Base-by-base conservation (phyloP, 164 flowering plant genomes). In the Vitis riparia region DNA sequence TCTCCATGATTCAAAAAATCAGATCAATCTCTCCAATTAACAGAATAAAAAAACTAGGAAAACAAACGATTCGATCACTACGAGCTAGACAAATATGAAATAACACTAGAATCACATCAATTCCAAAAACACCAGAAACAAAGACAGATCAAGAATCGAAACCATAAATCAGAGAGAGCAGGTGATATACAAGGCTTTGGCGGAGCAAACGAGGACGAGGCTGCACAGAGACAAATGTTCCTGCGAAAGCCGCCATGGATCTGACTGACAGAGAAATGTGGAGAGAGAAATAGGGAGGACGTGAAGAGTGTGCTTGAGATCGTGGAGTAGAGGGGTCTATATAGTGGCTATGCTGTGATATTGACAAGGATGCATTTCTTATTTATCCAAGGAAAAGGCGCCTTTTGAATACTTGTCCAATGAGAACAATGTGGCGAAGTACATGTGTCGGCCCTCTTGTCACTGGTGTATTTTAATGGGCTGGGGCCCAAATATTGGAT, bases 241-340 rank as follows among this genome's bases (percentile, higher is more conserved):
- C 83, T 14, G 83, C 6, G 52, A 68, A 5, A 63, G 80, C 50
- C 13, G 87, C 87, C 85, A 81, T 81, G 14, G 64, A 52, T 63
- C 48, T 51, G 51, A 57, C 14, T 13, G 70, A 50, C 62, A 47
- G 29, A 49, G 50, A 23, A 30, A 48, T 37, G 44, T 37, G 44
- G 65, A 48, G 27, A 73, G 67, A 62, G 65, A 68, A 56, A 67
- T 74, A 71, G 71, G 69, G 67, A 63, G 13, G 17, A 59, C 52
- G 62, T 23, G 66, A 23, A 23, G 27, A 23, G 27, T 23, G 68
- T 15, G 6, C 2, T 51, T 32, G 62, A 6, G 37, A 15, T 32
- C 11, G 48, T 61, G 14, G 12, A 23, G 9, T 27, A 62, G 51
- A 57, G n/a, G 50, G 29, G n/a, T 37, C n/a, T 27, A 19, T 58